Conservation (phyloP, 805 yeast species). For the Schwanniomyces vanrijiae region DNA sequence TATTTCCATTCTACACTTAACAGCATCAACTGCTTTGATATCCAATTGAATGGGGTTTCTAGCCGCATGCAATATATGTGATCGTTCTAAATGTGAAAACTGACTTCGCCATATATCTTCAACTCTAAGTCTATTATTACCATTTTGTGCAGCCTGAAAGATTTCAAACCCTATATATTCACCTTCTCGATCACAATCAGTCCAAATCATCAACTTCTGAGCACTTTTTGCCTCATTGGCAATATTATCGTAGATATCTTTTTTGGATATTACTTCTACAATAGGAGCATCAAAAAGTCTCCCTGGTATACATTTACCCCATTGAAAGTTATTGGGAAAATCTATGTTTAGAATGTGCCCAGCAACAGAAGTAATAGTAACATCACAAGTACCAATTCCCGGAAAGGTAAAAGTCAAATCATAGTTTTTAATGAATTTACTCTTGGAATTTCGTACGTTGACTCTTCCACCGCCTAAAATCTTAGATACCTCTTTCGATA, state of each 20-base stretch:
- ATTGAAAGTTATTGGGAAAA: constrained; percentile 58
- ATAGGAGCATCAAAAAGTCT: constrained; percentile 73
- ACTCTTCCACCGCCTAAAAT: constrained; percentile 75
- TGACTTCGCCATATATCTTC: constrained; percentile 65
- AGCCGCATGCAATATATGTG: constrained; percentile 77
- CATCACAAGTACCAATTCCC: constrained; percentile 61
- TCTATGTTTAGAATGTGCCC: constrained; percentile 78
- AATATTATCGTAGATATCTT: constrained; percentile 66
- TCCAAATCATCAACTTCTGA: constrained; percentile 84
- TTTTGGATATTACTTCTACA: constrained; percentile 34
- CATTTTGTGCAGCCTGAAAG: constrained; percentile 60
- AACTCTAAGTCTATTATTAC: constrained; percentile 46
- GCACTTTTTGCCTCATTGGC: constrained; percentile 59
- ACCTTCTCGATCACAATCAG: constrained; percentile 97
- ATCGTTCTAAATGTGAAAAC: constrained; percentile 82
- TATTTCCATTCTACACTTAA: constrained; percentile 78
- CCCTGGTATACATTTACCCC: constrained; percentile 68
- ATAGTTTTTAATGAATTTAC: constrained; percentile 74
- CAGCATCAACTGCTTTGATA: constrained; percentile 75
- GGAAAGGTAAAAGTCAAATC: constrained; percentile 72
- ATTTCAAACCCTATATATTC: constrained; percentile 90
- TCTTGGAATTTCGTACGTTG: constrained; percentile 45
- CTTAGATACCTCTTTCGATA: constrained; percentile 78
- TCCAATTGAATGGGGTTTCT: constrained; percentile 63
- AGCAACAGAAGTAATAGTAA: constrained; percentile 88